Conservation (phyloP, 352 stramenopile species). For the Pythium oligandrum region DNA sequence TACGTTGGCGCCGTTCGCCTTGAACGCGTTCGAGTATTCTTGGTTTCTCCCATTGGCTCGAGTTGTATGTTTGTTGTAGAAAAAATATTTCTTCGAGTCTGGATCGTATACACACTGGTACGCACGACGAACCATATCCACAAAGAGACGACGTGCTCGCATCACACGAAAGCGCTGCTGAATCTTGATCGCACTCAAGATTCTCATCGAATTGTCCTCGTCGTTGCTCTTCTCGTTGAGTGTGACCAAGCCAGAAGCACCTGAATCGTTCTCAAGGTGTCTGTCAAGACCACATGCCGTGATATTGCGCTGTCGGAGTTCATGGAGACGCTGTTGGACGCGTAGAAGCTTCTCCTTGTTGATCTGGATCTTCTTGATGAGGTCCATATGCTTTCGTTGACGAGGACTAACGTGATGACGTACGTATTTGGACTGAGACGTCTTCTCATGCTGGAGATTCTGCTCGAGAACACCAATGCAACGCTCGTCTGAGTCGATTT, state of each 20-base stretch:
- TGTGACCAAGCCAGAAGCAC: neutral
- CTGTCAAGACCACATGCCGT: neutral
- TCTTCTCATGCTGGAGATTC: conserved; percentile 15
- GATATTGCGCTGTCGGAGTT: conserved; percentile 3
- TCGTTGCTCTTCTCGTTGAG: conserved; percentile 2
- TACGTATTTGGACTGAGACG: conserved; percentile 2
- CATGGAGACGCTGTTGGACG: conserved; percentile 24
- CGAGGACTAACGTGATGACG: conserved; percentile 13
- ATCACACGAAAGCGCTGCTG: conserved; percentile 26
- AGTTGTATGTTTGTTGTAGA: conserved; percentile 35
- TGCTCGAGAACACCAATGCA: conserved; percentile 28
- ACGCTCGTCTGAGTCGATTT: conserved; percentile 33
- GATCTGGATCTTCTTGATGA: conserved; percentile 29
- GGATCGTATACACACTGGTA: conserved; percentile 29
- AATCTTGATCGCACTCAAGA: conserved; percentile 14
- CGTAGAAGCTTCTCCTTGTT: conserved; percentile 37
- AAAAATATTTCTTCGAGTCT: conserved; percentile 34
- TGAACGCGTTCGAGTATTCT: neutral
- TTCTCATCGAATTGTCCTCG: neutral
- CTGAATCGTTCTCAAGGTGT: neutral
- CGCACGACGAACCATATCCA: conserved; percentile 18
- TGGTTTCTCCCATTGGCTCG: conserved; percentile 34
- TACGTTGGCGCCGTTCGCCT: neutral
- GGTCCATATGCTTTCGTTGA: conserved; percentile 21
- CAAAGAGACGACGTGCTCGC: conserved; percentile 19